phyloP scores from a whole-genome alignment of 2,329 filamentous ascomycete species.

The Chlorencoelia australis region DNA sequence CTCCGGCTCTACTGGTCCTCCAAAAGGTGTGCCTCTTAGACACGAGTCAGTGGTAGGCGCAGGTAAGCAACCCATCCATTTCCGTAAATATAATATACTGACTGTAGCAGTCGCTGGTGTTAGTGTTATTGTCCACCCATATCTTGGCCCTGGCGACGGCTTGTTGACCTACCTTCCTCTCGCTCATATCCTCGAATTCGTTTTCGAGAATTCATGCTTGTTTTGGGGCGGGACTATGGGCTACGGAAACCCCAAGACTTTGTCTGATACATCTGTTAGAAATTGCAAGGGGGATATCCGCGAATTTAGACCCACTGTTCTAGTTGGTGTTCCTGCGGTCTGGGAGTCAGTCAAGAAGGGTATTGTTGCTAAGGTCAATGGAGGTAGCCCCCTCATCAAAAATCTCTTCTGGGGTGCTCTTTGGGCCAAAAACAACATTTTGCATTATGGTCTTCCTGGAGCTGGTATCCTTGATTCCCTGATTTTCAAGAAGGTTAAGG shows the following conservation, averaged over 20 bases:
- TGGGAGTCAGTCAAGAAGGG: conserved; percentile 98
- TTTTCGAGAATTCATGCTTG: conserved; percentile 82
- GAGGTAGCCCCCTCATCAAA: conserved; percentile 57
- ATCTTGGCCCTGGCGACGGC: conserved; percentile 65
- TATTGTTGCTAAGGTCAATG: conserved; percentile 59
- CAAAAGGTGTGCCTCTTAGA: conserved; percentile 80
- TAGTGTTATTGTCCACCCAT: conserved; percentile 62
- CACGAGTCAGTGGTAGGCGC: conserved; percentile 77
- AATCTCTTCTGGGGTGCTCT: conserved; percentile 68
- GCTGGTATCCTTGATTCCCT: conserved; percentile 64
- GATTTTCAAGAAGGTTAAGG: conserved; percentile 86
- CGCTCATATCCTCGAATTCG: conserved; percentile 91
- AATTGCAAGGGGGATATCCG: conserved; percentile 92
- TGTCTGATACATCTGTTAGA: conserved; percentile 74
- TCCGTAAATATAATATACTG: conserved; percentile 29
- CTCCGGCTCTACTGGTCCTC: conserved; percentile 78
- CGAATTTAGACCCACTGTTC: conserved; percentile 76
- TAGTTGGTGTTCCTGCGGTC: conserved; percentile 90
- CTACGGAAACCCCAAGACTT: conserved; percentile 80
- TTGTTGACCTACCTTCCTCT: conserved; percentile 87
- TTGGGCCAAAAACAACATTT: conserved; percentile 48
- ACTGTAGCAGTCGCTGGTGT: conserved; percentile 61
- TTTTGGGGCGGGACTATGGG: conserved; percentile 87
- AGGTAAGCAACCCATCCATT: conserved; percentile 56
- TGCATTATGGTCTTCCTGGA: conserved; percentile 51